These are phyloP conservation scores for Monosporascus sp. DNA, from an alignment of 2,329 filamentous ascomycete genomes.

Conservation along the genomic window DNA sequence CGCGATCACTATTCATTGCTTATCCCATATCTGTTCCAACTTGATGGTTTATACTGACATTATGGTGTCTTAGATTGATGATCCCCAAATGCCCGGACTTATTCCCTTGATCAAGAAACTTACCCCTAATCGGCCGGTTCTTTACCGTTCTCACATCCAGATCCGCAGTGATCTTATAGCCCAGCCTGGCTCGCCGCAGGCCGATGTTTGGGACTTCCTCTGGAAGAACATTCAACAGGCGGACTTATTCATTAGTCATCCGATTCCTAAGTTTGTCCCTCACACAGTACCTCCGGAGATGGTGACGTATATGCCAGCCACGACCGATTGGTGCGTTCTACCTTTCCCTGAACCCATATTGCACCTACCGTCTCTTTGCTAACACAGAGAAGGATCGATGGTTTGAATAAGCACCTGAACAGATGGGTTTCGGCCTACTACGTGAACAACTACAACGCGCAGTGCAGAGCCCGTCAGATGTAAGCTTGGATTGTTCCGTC, in stretches of 20 bases:
- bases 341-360: background rate
- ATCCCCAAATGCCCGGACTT: constrained; percentile 78
- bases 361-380: constrained; percentile 9
- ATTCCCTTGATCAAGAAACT: constrained; percentile 68
- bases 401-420: constrained; percentile 69
- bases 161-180: constrained; percentile 69
- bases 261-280: constrained; percentile 71
- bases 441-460: constrained; percentile 63
- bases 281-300: constrained; percentile 58
- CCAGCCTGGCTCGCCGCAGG: constrained; percentile 58
- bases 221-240: constrained; percentile 66
- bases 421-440: constrained; percentile 70
- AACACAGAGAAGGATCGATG: constrained; percentile 55
- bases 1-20: too few relatives aligned
- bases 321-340: constrained; percentile 64
- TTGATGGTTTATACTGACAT: background rate
- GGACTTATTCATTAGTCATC: constrained; percentile 79
- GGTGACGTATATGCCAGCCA: constrained; percentile 72
- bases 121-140: constrained; percentile 68
- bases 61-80: constrained; percentile 53
- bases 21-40: too few relatives aligned
- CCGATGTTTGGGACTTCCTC: constrained; percentile 69
- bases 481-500: constrained; percentile 26
- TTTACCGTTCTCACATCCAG: constrained; percentile 81
- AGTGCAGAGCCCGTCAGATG: constrained; percentile 56